These are phyloP conservation scores for Calonectria montana DNA, from an alignment of 2,329 filamentous ascomycete species.

Conservation along the genomic window DNA sequence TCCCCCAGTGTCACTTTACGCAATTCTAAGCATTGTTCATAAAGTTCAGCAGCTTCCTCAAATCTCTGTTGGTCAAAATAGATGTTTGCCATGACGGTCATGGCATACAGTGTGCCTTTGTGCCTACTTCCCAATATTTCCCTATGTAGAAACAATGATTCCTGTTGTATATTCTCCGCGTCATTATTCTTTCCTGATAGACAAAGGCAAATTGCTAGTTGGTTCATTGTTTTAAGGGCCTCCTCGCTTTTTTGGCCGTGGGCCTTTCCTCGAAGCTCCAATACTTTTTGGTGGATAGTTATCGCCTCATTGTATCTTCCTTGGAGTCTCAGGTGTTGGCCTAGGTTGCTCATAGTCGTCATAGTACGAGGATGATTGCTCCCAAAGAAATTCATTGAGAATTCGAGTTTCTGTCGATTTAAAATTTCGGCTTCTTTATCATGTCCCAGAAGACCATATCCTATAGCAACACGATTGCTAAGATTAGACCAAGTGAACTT, in stretches of 20 bases:
- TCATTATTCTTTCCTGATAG: not conserved
- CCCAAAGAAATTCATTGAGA: not conserved
- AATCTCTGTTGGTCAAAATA: not conserved
- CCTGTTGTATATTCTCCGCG: not conserved
- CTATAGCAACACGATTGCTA: not conserved
- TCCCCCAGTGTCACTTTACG: not conserved
- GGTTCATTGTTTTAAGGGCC: not conserved
- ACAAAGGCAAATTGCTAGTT: not conserved
- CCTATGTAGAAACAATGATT: not conserved
- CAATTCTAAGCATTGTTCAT: not conserved
- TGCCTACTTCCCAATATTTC: not conserved
- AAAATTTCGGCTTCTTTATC: not conserved
- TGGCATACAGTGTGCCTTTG: not conserved
- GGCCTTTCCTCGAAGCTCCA: conserved; percentile 1
- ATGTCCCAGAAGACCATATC: not conserved
- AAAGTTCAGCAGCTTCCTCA: conserved; percentile 27
- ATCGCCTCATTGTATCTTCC: not conserved
- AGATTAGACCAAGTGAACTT: not conserved
- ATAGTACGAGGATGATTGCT: not conserved
- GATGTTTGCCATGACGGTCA: not conserved
- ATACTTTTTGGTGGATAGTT: not conserved
- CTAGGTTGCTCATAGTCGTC: not conserved
- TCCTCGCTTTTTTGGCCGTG: not conserved
- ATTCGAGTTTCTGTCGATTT: not conserved
- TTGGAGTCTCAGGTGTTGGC: not conserved